A percentile compares a stretch with the other conserved stretches of the same genome.
Evolutionary conservation across 2,329 filamentous ascomycete species (phyloP).

Genomic region (Fusarium decemcellulare): DNA sequence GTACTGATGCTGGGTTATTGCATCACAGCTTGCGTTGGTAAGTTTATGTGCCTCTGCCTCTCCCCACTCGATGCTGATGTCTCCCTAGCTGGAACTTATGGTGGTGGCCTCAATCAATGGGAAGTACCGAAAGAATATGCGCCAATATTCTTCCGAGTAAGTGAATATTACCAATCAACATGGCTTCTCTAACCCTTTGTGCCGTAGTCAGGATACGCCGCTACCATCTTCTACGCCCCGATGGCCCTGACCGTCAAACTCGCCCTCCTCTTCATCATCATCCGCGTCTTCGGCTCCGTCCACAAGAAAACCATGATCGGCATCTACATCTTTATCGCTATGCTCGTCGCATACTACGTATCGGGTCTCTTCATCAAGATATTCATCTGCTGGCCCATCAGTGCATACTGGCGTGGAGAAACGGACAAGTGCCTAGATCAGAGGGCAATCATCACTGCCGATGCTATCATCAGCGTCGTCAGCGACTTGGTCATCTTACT

Average conservation of each 20-base stretch:
- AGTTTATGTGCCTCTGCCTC: not conserved
- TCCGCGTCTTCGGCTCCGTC: slow-evolving; percentile 57
- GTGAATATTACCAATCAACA: fast-evolving
- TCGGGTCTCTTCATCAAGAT: slow-evolving; percentile 59
- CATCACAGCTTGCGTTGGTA: slow-evolving; percentile 26
- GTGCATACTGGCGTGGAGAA: slow-evolving; percentile 55
- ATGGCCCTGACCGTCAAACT: slow-evolving; percentile 61
- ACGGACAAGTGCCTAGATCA: slow-evolving; percentile 53
- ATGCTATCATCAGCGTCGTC: slow-evolving; percentile 37
- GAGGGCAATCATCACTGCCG: slow-evolving; percentile 36
- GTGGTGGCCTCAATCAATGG: slow-evolving; percentile 36
- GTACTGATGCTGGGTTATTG: slow-evolving; percentile 37
- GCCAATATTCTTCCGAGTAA: slow-evolving; percentile 54
- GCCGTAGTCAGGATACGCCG: slow-evolving; percentile 56
- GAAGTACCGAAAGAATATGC: slow-evolving; percentile 45
- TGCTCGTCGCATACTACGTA: slow-evolving; percentile 57
- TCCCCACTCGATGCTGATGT: not conserved
- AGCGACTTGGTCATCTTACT: slow-evolving; percentile 36
- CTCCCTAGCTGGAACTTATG: slow-evolving; percentile 19
- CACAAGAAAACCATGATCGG: slow-evolving; percentile 56
- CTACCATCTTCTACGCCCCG: slow-evolving; percentile 61
- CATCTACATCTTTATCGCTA: slow-evolving; percentile 55
- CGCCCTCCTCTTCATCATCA: slow-evolving; percentile 59
- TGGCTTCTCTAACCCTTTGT: not conserved
- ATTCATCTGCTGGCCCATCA: slow-evolving; percentile 58